Evolutionary conservation across 805 yeast genomes (phyloP).

Genomic region (Pichia eremophila): DNA sequence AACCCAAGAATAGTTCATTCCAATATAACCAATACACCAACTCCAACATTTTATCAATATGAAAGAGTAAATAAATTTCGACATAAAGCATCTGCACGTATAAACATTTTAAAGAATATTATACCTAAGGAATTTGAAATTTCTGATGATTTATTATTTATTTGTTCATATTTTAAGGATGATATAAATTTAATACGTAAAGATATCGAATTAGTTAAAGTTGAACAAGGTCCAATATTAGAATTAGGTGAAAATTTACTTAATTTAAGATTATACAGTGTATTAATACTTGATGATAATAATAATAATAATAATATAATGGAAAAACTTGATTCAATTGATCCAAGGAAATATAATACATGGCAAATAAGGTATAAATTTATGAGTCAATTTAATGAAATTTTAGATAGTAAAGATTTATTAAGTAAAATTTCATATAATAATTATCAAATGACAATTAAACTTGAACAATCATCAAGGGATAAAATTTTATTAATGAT

Average conservation of each 20-base stretch:
- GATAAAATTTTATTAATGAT: slow-evolving; percentile 16
- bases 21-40: neutral
- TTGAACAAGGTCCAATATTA: slow-evolving; percentile 7
- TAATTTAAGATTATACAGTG: slow-evolving; percentile 1
- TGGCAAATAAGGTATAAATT: slow-evolving; percentile 12
- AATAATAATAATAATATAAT: neutral
- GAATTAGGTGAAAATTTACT: slow-evolving; percentile 8
- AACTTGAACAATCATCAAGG: slow-evolving; percentile 13
- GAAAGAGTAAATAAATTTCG: slow-evolving; percentile 11
- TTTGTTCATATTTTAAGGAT: slow-evolving; percentile 14
- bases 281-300: neutral
- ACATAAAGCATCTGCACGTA: slow-evolving; percentile 17
- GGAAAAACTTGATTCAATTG: neutral
- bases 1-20: neutral
- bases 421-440: neutral
- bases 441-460: slow-evolving; percentile 7
- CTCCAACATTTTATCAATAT: slow-evolving; percentile 9
- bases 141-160: slow-evolving; percentile 13
- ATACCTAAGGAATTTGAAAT: slow-evolving; percentile 18
- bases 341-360: slow-evolving; percentile 4
- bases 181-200: neutral
- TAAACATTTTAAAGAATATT: slow-evolving; percentile 14
- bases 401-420: slow-evolving; percentile 6
- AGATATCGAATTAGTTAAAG: neutral
- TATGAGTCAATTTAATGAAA: slow-evolving; percentile 16